Percentiles rank a stretch among this genome's conserved stretches.
Evolutionary conservation across 257 asterid species (phyloP).

Genomic region (Parsonsia alboflavescens): DNA sequence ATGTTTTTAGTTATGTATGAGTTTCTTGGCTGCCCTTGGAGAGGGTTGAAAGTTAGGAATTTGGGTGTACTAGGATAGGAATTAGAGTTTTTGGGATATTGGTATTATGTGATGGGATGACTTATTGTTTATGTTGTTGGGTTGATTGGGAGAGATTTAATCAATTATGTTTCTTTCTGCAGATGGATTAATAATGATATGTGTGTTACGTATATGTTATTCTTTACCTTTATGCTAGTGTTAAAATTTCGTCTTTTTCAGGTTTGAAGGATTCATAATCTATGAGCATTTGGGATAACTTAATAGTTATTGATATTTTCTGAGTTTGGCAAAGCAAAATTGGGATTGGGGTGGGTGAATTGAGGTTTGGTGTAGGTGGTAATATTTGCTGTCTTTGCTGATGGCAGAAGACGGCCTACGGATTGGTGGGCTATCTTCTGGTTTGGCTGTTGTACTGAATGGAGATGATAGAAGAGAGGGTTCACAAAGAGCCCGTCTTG

Average conservation of each 20-base stretch:
- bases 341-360: slow-evolving; percentile 4
- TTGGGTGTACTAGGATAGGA: background rate
- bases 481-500: slow-evolving; percentile 58
- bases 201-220: too few species aligned
- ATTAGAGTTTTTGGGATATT: background rate
- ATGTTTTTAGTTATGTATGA: background rate
- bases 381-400: slow-evolving; percentile 25
- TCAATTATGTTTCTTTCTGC: background rate
- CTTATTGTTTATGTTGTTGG: background rate
- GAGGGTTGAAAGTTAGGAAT: background rate
- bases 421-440: slow-evolving; percentile 74
- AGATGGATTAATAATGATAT: background rate
- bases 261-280: slow-evolving; percentile 27
- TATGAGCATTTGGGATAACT: slow-evolving; percentile 9
- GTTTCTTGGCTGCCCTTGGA: background rate
- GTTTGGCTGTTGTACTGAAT: slow-evolving; percentile 81
- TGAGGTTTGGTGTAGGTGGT: slow-evolving; percentile 13
- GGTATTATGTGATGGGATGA: background rate
- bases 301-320: slow-evolving; percentile 16
- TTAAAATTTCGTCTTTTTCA: slow-evolving; percentile 22
- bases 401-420: slow-evolving; percentile 88
- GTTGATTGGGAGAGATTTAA: background rate
- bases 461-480: slow-evolving; percentile 52
- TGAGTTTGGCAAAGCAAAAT: slow-evolving; percentile 16
- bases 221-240: background rate